These are phyloP conservation scores for Geotrichum australiense DNA, from an alignment of 1,139 yeast genomes.

Conservation along the genomic window DNA sequence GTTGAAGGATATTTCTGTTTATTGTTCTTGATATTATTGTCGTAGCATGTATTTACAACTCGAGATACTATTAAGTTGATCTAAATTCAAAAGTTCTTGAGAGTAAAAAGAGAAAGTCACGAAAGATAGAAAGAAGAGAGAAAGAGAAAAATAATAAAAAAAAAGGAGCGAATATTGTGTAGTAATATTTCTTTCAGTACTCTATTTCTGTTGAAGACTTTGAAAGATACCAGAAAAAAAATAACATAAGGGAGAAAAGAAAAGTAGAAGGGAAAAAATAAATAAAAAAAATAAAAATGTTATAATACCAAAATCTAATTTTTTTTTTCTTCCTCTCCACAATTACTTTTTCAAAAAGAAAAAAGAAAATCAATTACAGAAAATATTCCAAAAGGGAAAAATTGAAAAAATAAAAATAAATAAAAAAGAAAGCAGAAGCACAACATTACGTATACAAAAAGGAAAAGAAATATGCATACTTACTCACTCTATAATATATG, in stretches of 20 bases:
- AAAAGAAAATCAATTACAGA: no score
- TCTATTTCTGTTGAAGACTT: slow-evolving; percentile 1
- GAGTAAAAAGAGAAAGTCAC: slow-evolving; percentile 1
- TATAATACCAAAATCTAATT: background rate
- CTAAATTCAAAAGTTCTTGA: slow-evolving; percentile 4
- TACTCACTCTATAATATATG: background rate
- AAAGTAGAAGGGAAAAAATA: slow-evolving; percentile 2
- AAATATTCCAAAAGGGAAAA: no score
- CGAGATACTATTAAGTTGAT: no score
- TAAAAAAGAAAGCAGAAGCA: background rate
- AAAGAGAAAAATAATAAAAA: slow-evolving; percentile 4
- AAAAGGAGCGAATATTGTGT: slow-evolving; percentile 5
- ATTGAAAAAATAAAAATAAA: slow-evolving; percentile 4
- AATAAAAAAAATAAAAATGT: background rate
- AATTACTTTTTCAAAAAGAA: background rate
- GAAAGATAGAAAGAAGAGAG: background rate
- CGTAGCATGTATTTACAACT: no score
- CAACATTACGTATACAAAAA: background rate
- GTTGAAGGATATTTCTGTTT: no score
- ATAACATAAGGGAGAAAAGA: background rate
- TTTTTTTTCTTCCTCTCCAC: background rate
- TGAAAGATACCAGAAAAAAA: slow-evolving; percentile 8
- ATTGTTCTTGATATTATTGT: no score
- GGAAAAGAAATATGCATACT: no score
- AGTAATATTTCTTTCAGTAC: background rate